These are phyloP conservation scores for Erysiphe neolycopersici DNA, from an alignment of 2,329 filamentous ascomycete species.

Conservation along the genomic window DNA sequence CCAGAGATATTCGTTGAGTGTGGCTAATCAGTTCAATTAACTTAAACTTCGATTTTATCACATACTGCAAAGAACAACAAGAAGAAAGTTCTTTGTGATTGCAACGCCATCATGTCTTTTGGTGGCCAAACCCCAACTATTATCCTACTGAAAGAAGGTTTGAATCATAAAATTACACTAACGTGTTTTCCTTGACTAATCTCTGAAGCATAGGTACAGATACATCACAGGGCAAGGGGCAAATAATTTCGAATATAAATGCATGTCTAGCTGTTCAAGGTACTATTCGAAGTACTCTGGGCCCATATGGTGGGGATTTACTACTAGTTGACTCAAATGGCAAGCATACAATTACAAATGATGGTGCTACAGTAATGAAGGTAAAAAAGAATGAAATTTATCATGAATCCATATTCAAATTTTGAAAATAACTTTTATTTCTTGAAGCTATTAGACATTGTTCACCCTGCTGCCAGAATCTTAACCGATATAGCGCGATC, in stretches of 20 bases:
- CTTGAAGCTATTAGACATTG: constrained; percentile 71
- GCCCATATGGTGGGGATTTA: constrained; percentile 34
- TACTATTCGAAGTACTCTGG: constrained; percentile 86
- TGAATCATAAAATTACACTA: background rate
- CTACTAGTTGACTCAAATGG: constrained; percentile 38
- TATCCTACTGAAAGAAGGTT: constrained; percentile 92
- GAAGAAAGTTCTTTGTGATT: no score
- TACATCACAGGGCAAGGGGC: constrained; percentile 84
- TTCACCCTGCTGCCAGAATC: constrained; percentile 89
- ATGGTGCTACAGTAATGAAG: constrained; percentile 98
- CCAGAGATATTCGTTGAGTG: no score
- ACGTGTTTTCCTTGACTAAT: constrained; percentile 1
- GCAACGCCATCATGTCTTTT: constrained; percentile 45
- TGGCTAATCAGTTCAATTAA: no score
- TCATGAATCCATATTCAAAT: no score
- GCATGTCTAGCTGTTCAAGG: constrained; percentile 87
- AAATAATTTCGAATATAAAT: constrained; percentile 96
- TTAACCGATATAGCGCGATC: constrained; percentile 95
- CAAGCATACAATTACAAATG: constrained; percentile 92
- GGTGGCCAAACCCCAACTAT: constrained; percentile 94
- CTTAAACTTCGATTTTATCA: no score
- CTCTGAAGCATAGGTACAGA: constrained; percentile 47
- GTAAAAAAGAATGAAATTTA: constrained; percentile 18
- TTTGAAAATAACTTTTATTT: background rate
- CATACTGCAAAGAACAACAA: no score